Evolutionary conservation across 2,329 filamentous ascomycete species (phyloP).

Genomic region (Stagonosporopsis rhizophila): DNA sequence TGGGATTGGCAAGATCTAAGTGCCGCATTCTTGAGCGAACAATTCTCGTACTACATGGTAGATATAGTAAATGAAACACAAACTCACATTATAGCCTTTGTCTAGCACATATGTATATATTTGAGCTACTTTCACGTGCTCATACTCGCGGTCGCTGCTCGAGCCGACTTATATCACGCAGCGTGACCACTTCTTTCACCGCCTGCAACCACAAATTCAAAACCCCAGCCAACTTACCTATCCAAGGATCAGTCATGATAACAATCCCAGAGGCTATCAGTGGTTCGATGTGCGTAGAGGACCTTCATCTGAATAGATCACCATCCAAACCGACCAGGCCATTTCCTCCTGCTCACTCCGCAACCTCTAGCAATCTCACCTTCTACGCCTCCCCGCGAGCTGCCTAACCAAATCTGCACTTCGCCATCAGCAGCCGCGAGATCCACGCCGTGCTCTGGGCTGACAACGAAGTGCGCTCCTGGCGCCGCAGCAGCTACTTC

Average conservation of each 20-base stretch:
- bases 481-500: background rate
- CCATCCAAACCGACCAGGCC: too few species aligned
- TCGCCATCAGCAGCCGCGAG: background rate
- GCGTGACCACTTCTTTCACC: background rate
- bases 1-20: slow-evolving; percentile 53
- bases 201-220: background rate
- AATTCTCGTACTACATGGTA: too few species aligned
- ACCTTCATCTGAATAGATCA: background rate
- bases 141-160: background rate
- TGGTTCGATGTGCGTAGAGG: background rate
- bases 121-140: background rate
- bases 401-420: background rate
- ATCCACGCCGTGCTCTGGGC: background rate
- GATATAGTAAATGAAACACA: too few species aligned
- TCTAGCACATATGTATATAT: background rate
- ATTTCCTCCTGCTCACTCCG: too few species aligned
- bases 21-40: too few species aligned
- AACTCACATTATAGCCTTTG: background rate
- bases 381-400: background rate
- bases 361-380: background rate
- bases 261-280: background rate
- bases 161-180: background rate
- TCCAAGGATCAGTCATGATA: background rate
- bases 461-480: background rate
- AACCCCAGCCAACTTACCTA: background rate